Evolutionary conservation across 75 land plant genomes (phyloP), one percentile per base, ranked within the genome.

Genomic region (Pseudotsuga menziesii): DNA sequence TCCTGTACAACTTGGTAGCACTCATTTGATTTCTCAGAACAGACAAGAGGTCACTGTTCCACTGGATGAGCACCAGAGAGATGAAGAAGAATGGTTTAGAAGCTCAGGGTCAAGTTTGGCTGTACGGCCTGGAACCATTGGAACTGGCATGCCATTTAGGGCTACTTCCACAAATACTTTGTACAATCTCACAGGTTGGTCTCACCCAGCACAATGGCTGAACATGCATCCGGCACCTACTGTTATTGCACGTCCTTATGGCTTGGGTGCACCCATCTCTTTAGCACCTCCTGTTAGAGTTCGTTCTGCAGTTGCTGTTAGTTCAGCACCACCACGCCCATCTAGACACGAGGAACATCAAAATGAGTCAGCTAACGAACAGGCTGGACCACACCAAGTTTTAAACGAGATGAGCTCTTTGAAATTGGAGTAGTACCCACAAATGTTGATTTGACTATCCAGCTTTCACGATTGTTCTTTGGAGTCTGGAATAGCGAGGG

Each of bases 81-180:
- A 86, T 58, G 83, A 86, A 72, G 88, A 84, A 32, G 86, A 86
- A 70, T 86, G 85, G 88, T 79, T 77, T 72, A 66, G 70, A 73
- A 55, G 75, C 58, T 25, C 75, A 55, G 58, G 75, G 12, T 73
- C 58, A 73, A 26, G 35, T 54, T 20, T 73, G 57, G 54, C 36
- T 20, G 27, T 26, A 25, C 3, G 32, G 16, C 57, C 57, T 27
- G 57, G 75, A 55, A 26, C 75, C 9, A 16, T 73, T 56, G 35
- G 75, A 55, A 25, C 75, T 13, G 25, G 57, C 35, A 55, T 73
- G 58, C 75, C 75, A 26, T 29, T 73, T 27, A 23, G 75, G 3
- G 54, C 58, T 55, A 6, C 75, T 12, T 44, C 56, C 8, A 26
- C 75, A 55, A 73, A 73, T 55, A 73, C 58, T 17, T 15, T 73